A percentile compares a stretch with the other conserved stretches of the same genome.
Evolutionary conservation across 345 rosid genomes (phyloP).

Genomic region (Cardiospermum halicacabum): DNA sequence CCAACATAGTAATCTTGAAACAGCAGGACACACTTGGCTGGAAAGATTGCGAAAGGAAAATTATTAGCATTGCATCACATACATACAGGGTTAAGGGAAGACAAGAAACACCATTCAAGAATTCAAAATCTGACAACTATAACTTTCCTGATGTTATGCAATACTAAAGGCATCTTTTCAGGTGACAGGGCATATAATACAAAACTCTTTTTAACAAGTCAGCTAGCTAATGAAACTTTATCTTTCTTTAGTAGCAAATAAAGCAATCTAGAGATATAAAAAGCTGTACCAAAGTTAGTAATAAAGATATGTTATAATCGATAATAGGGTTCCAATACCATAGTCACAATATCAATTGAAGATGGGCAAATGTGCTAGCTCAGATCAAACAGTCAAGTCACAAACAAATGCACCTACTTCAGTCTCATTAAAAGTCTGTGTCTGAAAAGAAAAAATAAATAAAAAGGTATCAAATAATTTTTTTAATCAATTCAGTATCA

Average conservation of each 20-base stretch:
- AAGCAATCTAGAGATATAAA: not conserved
- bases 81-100: not conserved
- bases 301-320: conserved; percentile 1
- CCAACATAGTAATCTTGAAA: conserved; percentile 87
- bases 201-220: conserved; percentile 81
- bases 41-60: conserved; percentile 16
- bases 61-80: conserved; percentile 6
- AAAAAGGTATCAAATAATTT: conserved; percentile 1
- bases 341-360: conserved; percentile 81
- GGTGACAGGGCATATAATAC: conserved; percentile 91
- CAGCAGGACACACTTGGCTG: conserved; percentile 76
- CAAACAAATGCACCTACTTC: conserved; percentile 60
- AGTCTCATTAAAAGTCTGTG: conserved; percentile 67
- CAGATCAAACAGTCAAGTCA: conserved; percentile 70
- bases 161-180: conserved; percentile 76
- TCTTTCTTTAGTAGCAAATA: not conserved
- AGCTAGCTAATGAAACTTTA: conserved; percentile 24
- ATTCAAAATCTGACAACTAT: conserved; percentile 5
- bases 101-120: not conserved
- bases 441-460: conserved; percentile 50
- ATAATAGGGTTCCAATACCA: conserved; percentile 48
- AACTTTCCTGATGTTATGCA: conserved; percentile 69
- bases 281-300: conserved; percentile 1
- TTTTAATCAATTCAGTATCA: not conserved
- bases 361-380: conserved; percentile 65